Evolutionary conservation across 2,329 filamentous ascomycete genomes (phyloP).

Genomic region (Pezicula neosporulosa): DNA sequence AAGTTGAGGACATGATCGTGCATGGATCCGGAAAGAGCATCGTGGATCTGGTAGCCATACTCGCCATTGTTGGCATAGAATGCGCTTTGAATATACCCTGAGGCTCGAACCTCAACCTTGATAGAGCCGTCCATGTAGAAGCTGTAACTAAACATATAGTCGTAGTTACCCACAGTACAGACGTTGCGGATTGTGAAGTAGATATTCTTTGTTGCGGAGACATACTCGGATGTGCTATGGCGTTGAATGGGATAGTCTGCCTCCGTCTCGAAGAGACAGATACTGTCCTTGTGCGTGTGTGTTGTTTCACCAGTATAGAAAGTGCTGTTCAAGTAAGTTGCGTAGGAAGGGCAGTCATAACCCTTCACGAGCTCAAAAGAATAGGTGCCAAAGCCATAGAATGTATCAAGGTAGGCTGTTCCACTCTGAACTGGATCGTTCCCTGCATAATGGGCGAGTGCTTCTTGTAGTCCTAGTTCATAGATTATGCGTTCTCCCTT

Average conservation of each 20-base stretch:
- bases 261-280: slow-evolving; percentile 54
- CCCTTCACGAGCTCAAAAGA: slow-evolving; percentile 25
- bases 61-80: slow-evolving; percentile 41
- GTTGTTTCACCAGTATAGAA: slow-evolving; percentile 42
- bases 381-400: slow-evolving; percentile 27
- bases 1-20: slow-evolving; percentile 55
- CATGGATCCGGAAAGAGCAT: slow-evolving; percentile 44
- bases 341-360: slow-evolving; percentile 43
- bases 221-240: slow-evolving; percentile 39
- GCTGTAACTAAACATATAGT: slow-evolving; percentile 46
- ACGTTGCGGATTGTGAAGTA: slow-evolving; percentile 43
- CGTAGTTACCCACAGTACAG: slow-evolving; percentile 52
- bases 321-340: slow-evolving; percentile 45
- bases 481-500: slow-evolving; percentile 53
- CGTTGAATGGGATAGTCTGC: slow-evolving; percentile 46
- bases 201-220: slow-evolving; percentile 43
- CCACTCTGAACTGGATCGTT: slow-evolving; percentile 24
- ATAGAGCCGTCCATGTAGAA: slow-evolving; percentile 51
- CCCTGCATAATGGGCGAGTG: slow-evolving; percentile 30
- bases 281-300: slow-evolving; percentile 42
- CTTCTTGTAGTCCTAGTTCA: slow-evolving; percentile 53
- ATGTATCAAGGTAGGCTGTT: slow-evolving; percentile 28
- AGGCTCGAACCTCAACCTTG: slow-evolving; percentile 40
- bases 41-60: slow-evolving; percentile 48
- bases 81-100: slow-evolving; percentile 50